Evolutionary conservation across 495 filamentous ascomycete genomes (phyloP), one percentile per base, ranked within the genome.

Genomic region (Aspergillus bridgeri): DNA sequence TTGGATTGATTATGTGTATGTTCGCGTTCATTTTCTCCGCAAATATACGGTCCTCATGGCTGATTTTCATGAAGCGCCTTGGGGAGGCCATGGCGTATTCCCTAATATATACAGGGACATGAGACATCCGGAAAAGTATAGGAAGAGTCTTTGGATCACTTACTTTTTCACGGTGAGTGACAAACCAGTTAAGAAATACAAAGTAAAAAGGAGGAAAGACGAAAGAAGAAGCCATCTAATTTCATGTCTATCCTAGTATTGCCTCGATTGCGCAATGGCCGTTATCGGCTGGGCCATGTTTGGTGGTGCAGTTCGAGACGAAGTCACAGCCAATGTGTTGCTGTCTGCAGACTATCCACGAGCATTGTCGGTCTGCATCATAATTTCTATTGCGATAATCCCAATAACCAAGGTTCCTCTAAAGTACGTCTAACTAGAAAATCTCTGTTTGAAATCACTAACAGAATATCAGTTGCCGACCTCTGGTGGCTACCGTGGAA

Each of bases 71-170:
- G 11, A 54, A 83, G 80, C 92, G 22, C 92, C 93, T 1, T 98
- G 92, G 91, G 94, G 94, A 61, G 94, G 94, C 7, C 94, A 98
- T 67, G 82, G 85, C 53, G 94, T 98, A 24, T 96, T 98, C 67
- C 94, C 94, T 2, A 96, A 96, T 65, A 96, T 98, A 65, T 98
- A 96, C 69, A 83, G 92, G 51, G 94, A 98, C 73, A 98, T 98
- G 94, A 81, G 94, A 59, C 94, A 98, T 69, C 92, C 94, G 0
- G 80, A 89, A 47, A 94, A 91, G 65, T 98, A 94, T 69, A 79
- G 77, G 20, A 83, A 82, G 69, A 88, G 86, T 50, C 79, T 97
- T 19, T 84, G 87, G 65, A 81, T 86, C 43, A 96, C 92, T 1
- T 98, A 94, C 66, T 71, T 84, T n/a, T 97, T 96, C 71, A 96